A percentile compares a stretch with the other conserved stretches of the same genome.
Evolutionary conservation across 2,329 filamentous ascomycete genomes (phyloP).

Genomic region (Pseudocercospora macadamiae): DNA sequence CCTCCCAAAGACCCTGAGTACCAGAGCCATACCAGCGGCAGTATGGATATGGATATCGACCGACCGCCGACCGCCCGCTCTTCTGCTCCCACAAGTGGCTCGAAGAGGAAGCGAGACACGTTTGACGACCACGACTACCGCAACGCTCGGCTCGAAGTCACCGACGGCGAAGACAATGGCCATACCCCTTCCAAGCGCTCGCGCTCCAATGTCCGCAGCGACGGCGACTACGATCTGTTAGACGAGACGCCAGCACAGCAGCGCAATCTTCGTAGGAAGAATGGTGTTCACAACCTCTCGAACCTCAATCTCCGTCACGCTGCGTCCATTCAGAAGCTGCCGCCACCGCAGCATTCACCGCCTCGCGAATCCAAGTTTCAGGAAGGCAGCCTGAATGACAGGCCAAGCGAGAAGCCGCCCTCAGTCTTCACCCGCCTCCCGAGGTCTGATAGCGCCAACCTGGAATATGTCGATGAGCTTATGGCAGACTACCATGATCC

Average conservation of each 20-base stretch:
- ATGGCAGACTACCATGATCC: constrained; percentile 43
- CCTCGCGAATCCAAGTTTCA: constrained; percentile 66
- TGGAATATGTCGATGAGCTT: constrained; percentile 40
- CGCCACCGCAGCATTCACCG: constrained; percentile 22
- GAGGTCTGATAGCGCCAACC: constrained; percentile 35
- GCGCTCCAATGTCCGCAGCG: constrained; percentile 24
- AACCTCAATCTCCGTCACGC: constrained; percentile 40
- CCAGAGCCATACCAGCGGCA: constrained; percentile 8
- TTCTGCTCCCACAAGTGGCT: constrained; percentile 28
- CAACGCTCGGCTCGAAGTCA: constrained; percentile 25
- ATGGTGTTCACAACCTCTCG: constrained; percentile 38
- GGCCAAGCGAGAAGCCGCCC: constrained; percentile 71
- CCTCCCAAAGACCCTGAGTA: constrained; percentile 36
- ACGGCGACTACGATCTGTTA: constrained; percentile 26
- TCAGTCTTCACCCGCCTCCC: constrained; percentile 62
- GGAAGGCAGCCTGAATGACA: constrained; percentile 87
- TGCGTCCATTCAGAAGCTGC: constrained; percentile 28
- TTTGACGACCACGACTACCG: constrained; percentile 27
- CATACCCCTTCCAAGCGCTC: constrained; percentile 37
- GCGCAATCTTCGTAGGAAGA: constrained; percentile 39
- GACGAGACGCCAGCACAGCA: constrained; percentile 31
- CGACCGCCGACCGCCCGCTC: constrained; percentile 18
- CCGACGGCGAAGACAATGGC: constrained; percentile 20
- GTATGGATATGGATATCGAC: constrained; percentile 30
- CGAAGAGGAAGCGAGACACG: constrained; percentile 36